Evolutionary conservation across 257 asterid species (phyloP).

Genomic region (Lycium ferocissimum): DNA sequence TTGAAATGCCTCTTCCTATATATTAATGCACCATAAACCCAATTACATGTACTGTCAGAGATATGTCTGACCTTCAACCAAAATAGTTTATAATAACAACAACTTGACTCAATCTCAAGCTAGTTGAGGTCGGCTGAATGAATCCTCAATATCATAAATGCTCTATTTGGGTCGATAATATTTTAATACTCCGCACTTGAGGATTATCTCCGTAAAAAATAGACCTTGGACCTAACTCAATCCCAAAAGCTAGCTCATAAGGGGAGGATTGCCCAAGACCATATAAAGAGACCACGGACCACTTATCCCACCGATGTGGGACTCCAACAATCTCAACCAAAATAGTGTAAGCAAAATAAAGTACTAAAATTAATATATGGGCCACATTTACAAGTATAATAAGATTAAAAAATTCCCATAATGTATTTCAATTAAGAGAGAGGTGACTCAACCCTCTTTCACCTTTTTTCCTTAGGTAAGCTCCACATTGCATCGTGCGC

Average conservation of each 20-base stretch:
- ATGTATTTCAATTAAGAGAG: not conserved
- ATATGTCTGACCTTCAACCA: slow-evolving; percentile 1
- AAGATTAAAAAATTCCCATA: not conserved
- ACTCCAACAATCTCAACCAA: not conserved
- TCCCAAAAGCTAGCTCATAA: no score
- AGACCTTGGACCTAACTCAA: no score
- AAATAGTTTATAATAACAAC: not conserved
- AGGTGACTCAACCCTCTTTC: no score
- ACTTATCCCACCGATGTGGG: no score
- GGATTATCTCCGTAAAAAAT: not conserved
- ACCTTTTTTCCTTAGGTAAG: no score
- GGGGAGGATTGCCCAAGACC: no score
- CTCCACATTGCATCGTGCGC: no score
- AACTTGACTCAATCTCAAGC: not conserved
- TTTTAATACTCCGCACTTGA: not conserved
- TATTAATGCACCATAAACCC: not conserved
- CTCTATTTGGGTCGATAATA: not conserved
- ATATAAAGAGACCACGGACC: no score
- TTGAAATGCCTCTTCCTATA: not conserved
- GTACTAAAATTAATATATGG: not conserved
- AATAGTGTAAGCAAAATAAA: not conserved
- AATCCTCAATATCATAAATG: slow-evolving; percentile 11
- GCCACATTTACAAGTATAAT: not conserved
- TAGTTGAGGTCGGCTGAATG: not conserved
- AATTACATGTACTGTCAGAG: not conserved